Percentiles rank a stretch among this genome's conserved stretches.
Evolutionary conservation across 2,329 filamentous ascomycete genomes (phyloP).

Genomic region (Diaporthe amygdali): DNA sequence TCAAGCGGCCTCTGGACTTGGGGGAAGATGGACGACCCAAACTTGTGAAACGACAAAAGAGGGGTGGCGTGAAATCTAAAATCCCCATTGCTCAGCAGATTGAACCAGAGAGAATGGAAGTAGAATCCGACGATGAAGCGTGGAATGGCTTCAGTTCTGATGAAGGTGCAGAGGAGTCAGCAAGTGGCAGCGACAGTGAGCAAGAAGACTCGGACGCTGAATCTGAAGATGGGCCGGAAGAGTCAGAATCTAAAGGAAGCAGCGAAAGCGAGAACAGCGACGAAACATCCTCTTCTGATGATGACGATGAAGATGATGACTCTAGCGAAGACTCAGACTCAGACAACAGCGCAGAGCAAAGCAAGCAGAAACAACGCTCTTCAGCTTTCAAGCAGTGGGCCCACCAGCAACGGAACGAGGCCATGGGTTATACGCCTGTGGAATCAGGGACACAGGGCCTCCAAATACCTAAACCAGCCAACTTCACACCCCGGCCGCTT

Average conservation of each 20-base stretch:
- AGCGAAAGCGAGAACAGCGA: conserved; percentile 32
- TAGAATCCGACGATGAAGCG: conserved; percentile 41
- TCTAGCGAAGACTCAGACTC: conserved; percentile 29
- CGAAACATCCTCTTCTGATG: conserved; percentile 15
- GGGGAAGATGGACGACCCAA: conserved; percentile 82
- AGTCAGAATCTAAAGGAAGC: conserved; percentile 34
- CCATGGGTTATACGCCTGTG: conserved; percentile 68
- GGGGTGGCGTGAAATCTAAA: conserved; percentile 65
- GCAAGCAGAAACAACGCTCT: conserved; percentile 44
- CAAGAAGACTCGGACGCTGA: not conserved
- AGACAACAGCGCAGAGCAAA: conserved; percentile 35
- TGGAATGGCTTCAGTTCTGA: conserved; percentile 67
- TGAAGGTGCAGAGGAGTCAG: conserved; percentile 26
- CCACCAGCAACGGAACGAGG: conserved; percentile 81
- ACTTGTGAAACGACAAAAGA: conserved; percentile 81
- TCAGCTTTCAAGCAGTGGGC: conserved; percentile 95
- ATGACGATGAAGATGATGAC: conserved; percentile 40
- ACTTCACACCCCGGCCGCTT: conserved; percentile 69
- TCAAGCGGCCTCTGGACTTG: conserved; percentile 85
- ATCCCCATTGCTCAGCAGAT: conserved; percentile 49
- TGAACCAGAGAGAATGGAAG: conserved; percentile 42
- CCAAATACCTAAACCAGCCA: conserved; percentile 60
- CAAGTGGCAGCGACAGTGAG: conserved; percentile 35
- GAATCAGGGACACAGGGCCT: conserved; percentile 47
- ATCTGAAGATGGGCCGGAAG: conserved; percentile 29